Conservation (phyloP, 768 basidiomycete species). For the Amylocystis lapponica region DNA sequence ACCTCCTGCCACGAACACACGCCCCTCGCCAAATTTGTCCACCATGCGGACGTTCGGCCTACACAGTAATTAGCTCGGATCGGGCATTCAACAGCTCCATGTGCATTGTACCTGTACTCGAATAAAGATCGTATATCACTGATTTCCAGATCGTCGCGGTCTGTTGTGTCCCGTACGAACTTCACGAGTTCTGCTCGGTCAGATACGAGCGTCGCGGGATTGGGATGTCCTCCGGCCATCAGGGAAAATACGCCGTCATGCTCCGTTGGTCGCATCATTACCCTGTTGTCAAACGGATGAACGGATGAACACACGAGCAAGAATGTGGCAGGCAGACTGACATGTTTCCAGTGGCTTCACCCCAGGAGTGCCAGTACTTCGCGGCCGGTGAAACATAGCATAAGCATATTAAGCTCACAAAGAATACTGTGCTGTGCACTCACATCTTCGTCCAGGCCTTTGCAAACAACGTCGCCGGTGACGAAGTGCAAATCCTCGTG, state of each 20-base stretch:
- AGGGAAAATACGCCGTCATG: background rate
- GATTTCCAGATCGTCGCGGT: background rate
- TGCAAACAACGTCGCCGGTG: slow-evolving; percentile 34
- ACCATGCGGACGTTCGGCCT: slow-evolving; percentile 48
- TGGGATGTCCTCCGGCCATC: background rate
- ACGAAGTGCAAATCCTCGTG: slow-evolving; percentile 19
- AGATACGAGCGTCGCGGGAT: background rate
- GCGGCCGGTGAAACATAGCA: no score
- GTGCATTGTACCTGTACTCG: background rate
- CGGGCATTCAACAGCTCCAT: no score
- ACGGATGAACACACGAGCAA: no score
- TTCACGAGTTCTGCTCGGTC: slow-evolving; percentile 2
- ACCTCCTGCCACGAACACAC: slow-evolving; percentile 45
- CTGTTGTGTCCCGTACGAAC: background rate
- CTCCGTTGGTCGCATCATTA: background rate
- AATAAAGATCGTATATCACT: background rate
- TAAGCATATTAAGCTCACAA: no score
- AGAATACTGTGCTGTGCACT: no score
- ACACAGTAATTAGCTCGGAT: no score
- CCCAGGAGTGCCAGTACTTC: no score
- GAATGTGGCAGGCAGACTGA: no score
- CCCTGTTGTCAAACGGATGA: no score
- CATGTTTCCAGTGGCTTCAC: no score
- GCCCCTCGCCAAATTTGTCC: slow-evolving; percentile 33
- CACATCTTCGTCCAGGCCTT: slow-evolving; percentile 27